phyloP scores from a whole-genome alignment of 176 grass and related monocot genomes.

The Musa itinerans region DNA sequence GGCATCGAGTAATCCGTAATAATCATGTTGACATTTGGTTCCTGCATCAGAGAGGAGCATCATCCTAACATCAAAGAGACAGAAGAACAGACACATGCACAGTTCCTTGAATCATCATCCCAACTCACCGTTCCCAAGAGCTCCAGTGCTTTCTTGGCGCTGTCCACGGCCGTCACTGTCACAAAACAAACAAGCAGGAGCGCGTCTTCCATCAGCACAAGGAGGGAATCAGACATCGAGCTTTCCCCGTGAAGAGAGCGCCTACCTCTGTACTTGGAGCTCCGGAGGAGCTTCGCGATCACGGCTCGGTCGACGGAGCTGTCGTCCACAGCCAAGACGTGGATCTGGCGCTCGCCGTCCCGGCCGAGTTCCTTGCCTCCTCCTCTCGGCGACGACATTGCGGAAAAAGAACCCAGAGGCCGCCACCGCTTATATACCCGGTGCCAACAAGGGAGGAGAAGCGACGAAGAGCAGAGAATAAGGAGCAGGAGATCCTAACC shows the following conservation, averaged over 20 bases:
- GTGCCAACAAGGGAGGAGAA: background rate
- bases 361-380: background rate
- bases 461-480: background rate
- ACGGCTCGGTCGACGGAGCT: constrained; percentile 13
- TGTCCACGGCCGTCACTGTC: constrained; percentile 85
- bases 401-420: background rate
- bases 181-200: no score
- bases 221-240: no score
- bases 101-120: background rate
- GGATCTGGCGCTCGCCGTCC: background rate
- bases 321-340: constrained; percentile 5
- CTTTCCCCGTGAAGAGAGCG: no score
- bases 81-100: background rate
- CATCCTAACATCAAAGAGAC: background rate
- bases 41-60: constrained; percentile 15
- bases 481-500: background rate
- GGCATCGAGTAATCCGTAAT: constrained; percentile 98
- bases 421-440: background rate
- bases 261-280: background rate
- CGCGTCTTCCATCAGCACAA: no score
- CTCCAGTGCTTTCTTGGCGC: constrained; percentile 84
- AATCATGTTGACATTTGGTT: constrained; percentile 85
- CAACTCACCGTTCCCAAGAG: constrained; percentile 40
- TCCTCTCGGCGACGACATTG: background rate
- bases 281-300: background rate